Percentiles rank a stretch among this genome's conserved stretches.
These are phyloP conservation scores for Aspergillus hiratsukae DNA, from an alignment of 2,329 filamentous ascomycete species.

Conservation along the genomic window DNA sequence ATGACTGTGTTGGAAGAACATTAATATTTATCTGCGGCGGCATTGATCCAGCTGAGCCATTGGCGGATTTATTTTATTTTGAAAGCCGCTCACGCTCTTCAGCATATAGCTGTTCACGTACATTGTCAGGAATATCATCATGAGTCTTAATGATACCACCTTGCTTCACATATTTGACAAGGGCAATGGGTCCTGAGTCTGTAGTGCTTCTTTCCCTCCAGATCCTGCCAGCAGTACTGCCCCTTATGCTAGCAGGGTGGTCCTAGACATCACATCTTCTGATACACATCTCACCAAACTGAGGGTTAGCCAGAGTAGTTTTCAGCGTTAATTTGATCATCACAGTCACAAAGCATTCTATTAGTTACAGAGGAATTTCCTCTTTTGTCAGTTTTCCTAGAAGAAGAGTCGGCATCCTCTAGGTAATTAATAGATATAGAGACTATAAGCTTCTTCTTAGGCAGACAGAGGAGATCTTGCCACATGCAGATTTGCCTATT, in stretches of 20 bases:
- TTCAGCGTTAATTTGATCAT: constrained; percentile 22
- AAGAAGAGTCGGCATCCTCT: constrained; percentile 10
- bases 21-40: constrained; percentile 29
- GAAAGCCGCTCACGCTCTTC: no score
- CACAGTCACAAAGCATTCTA: constrained; percentile 23
- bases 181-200: constrained; percentile 20
- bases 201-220: constrained; percentile 31
- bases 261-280: constrained; percentile 26
- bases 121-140: no score
- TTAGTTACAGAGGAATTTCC: constrained; percentile 15
- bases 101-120: no score
- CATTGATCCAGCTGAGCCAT: constrained; percentile 4
- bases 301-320: constrained; percentile 19
- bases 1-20: constrained; percentile 18
- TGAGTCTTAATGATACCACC: no score
- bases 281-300: constrained; percentile 29
- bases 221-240: constrained; percentile 32
- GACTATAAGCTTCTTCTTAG: constrained; percentile 19
- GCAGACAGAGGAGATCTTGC: constrained; percentile 15
- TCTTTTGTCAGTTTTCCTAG: constrained; percentile 14
- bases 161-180: no score
- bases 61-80: no score
- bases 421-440: constrained; percentile 22
- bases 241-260: constrained; percentile 21
- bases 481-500: constrained; percentile 19